These are phyloP conservation scores for Phaeosphaeriaceae sp. DNA, from an alignment of 2,329 filamentous ascomycete genomes.

Conservation along the genomic window DNA sequence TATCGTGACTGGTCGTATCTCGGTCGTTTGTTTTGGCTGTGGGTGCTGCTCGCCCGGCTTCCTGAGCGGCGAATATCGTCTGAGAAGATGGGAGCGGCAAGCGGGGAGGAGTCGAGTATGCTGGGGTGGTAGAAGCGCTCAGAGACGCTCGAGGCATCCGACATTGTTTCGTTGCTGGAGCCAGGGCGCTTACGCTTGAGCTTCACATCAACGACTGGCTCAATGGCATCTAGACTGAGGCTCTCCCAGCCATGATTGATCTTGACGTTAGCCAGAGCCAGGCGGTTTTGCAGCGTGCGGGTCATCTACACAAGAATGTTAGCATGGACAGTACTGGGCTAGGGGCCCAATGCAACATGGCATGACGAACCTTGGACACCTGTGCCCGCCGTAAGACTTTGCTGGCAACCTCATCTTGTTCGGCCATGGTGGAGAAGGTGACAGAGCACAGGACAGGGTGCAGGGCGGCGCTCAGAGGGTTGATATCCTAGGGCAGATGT, in stretches of 20 bases:
- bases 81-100: slow-evolving; percentile 83
- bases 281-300: slow-evolving; percentile 86
- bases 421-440: slow-evolving; percentile 38
- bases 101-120: slow-evolving; percentile 80
- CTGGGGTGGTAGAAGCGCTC: slow-evolving; percentile 73
- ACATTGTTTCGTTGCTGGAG: slow-evolving; percentile 74
- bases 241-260: slow-evolving; percentile 95
- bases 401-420: slow-evolving; percentile 50
- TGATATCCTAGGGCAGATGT: slow-evolving; percentile 30
- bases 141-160: slow-evolving; percentile 84
- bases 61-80: slow-evolving; percentile 71
- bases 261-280: slow-evolving; percentile 96
- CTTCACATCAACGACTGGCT: slow-evolving; percentile 82
- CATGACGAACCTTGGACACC: slow-evolving; percentile 49
- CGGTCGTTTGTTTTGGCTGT: slow-evolving; percentile 48
- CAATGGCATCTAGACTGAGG: slow-evolving; percentile 82
- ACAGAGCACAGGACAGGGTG: slow-evolving; percentile 9
- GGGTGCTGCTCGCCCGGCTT: slow-evolving; percentile 63
- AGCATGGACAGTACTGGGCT: slow-evolving; percentile 32
- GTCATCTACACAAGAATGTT: slow-evolving; percentile 72
- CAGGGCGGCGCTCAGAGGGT: slow-evolving; percentile 20
- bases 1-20: slow-evolving; percentile 42
- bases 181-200: slow-evolving; percentile 73
- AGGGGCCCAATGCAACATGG: slow-evolving; percentile 17
- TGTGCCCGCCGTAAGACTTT: slow-evolving; percentile 53